A percentile compares a stretch with the other conserved stretches of the same genome.
Conservation (phyloP, 805 yeast species). For the Yamadazyma kitorensis region DNA sequence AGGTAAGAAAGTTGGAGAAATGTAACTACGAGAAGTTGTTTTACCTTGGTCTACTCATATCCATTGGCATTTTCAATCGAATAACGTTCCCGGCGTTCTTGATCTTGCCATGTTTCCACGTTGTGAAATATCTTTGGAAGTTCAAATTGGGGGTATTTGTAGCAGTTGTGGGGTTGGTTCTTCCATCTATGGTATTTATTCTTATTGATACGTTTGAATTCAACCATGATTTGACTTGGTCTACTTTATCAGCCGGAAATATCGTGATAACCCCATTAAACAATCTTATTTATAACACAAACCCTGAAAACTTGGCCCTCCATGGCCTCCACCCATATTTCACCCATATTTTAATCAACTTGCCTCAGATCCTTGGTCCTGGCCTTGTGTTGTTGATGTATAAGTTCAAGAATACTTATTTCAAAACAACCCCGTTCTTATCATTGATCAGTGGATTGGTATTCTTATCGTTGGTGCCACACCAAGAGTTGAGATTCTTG, state of each 20-base stretch:
- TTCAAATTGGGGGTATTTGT: slow-evolving; percentile 32
- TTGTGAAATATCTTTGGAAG: slow-evolving; percentile 41
- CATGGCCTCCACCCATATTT: slow-evolving; percentile 86
- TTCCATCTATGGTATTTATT: slow-evolving; percentile 39
- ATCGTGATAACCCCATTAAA: slow-evolving; percentile 71
- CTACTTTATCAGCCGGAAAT: not conserved
- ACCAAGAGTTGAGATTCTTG: slow-evolving; percentile 90
- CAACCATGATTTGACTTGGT: too few relatives aligned
- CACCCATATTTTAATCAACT: slow-evolving; percentile 69
- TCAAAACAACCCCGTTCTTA: slow-evolving; percentile 54
- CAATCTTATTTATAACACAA: slow-evolving; percentile 68
- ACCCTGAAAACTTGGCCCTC: slow-evolving; percentile 52
- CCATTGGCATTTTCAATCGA: slow-evolving; percentile 80
- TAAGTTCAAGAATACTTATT: slow-evolving; percentile 31
- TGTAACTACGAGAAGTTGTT: slow-evolving; percentile 13
- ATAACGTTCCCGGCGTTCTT: slow-evolving; percentile 80
- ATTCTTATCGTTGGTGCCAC: slow-evolving; percentile 72
- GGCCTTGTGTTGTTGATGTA: slow-evolving; percentile 47
- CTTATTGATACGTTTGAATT: slow-evolving; percentile 54
- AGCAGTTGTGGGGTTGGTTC: slow-evolving; percentile 29
- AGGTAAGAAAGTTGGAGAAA: slow-evolving; percentile 6
- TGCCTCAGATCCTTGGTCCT: slow-evolving; percentile 86
- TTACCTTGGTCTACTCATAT: slow-evolving; percentile 47
- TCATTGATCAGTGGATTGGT: slow-evolving; percentile 61
- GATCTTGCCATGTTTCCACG: slow-evolving; percentile 53